Base-by-base conservation (phyloP, 2,329 filamentous ascomycete genomes). In the Penicillium freii region DNA sequence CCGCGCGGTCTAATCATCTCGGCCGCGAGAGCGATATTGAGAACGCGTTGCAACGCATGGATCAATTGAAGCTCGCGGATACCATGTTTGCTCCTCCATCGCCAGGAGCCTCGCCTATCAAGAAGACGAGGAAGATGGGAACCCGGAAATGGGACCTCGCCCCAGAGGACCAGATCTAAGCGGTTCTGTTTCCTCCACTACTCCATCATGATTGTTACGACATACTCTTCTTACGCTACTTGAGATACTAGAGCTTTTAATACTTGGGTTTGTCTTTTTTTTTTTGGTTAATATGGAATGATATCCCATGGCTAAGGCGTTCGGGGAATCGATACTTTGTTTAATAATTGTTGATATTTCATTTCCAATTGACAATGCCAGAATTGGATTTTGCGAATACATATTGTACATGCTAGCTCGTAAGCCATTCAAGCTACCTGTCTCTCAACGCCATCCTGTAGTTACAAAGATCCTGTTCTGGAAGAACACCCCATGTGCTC, bases 131-230 rank as follows among this genome's bases (percentile, higher is more conserved):
- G 47, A 80, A 78, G 61, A 69, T 81, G 67, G 77, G 76, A 8
- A 75, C 78, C 2, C 66, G 78, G 50, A 80, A 79, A 63, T 78
- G 76, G 71, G 78, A 81, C 64, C 61, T 80, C 51, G 78, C 71
- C 5, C 75, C 77, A 1, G 77, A 78, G 57, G 72, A 74, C 45
- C 71, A 77, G 48, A 65, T 72, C 27, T 71, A 60, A 63, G 10
- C 29, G 11, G 3, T n/a, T 10, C 40, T 42, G 3, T 38, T 23
- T 45, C 19, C 34, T 45, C 7, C 44, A 25, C 10, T 44, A n/a
- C 9, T 2, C 17, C 17, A 23, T 59, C 49, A 67, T 49, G 65
- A 67, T 59, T 38, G 21, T 62, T 54, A 67, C 40, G 65, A 66
- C 51, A 53, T 56, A 44, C 13, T 52, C 46, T 54, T 59, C 36